Evolutionary conservation across 768 basidiomycete genomes (phyloP).

Genomic region (Podaxis pistillaris): DNA sequence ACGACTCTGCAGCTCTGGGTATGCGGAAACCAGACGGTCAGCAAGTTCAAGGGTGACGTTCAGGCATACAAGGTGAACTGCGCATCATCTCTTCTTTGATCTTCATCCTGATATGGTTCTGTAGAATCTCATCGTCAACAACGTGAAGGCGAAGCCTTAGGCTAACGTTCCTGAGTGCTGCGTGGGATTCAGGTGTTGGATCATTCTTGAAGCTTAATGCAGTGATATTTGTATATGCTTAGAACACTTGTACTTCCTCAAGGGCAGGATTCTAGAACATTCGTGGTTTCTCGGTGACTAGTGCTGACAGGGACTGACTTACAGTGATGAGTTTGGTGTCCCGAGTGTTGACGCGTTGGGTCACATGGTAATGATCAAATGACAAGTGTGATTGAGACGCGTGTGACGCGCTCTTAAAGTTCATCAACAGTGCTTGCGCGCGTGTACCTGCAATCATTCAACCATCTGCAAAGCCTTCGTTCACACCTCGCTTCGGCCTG

Average conservation of each 20-base stretch:
- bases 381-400: slow-evolving; percentile 4
- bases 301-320: neutral
- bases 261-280: neutral
- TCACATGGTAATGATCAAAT: slow-evolving; percentile 7
- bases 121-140: slow-evolving; percentile 74
- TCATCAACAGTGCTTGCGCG: neutral
- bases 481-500: neutral
- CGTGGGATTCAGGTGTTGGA: neutral
- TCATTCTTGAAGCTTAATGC: neutral
- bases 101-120: neutral
- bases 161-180: neutral
- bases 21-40: slow-evolving; percentile 78
- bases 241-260: neutral
- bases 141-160: slow-evolving; percentile 60
- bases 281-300: neutral
- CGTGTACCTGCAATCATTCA: neutral
- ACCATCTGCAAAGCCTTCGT: neutral
- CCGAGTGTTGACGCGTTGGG: neutral
- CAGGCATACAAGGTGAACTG: slow-evolving; percentile 80
- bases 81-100: slow-evolving; percentile 1
- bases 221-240: neutral
- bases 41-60: slow-evolving; percentile 87
- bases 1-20: slow-evolving; percentile 74
- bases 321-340: neutral
- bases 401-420: neutral